Percentiles rank a stretch among this genome's conserved stretches.
Evolutionary conservation across 202 grass and related monocot genomes (phyloP).

Genomic region (Panicum virgatum): DNA sequence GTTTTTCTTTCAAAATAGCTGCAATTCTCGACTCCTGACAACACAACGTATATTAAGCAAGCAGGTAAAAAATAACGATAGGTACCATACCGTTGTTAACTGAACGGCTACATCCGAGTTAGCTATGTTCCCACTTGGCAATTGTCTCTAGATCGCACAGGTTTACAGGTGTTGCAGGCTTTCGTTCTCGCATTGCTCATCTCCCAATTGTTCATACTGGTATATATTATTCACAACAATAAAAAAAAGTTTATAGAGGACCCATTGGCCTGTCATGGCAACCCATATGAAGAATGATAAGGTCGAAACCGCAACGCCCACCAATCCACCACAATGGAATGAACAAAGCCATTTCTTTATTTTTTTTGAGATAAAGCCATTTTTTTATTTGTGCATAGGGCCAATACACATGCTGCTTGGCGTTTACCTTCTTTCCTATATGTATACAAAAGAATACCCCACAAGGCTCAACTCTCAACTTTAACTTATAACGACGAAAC

Average conservation of each 20-base stretch:
- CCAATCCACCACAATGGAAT: neutral
- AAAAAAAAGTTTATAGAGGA: neutral
- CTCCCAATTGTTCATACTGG: neutral
- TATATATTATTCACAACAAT: neutral
- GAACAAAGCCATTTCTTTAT: constrained; percentile 33
- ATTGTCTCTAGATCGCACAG: neutral
- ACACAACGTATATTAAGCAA: neutral
- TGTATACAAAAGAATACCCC: constrained; percentile 33
- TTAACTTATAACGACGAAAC: constrained; percentile 20
- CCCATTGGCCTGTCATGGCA: neutral
- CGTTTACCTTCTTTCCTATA: constrained; percentile 21
- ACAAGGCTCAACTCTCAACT: neutral
- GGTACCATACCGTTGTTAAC: no score
- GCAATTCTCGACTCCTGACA: neutral
- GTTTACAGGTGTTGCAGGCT: no score
- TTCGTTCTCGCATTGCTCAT: neutral
- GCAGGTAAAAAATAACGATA: neutral
- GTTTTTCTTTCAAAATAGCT: neutral
- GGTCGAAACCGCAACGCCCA: neutral
- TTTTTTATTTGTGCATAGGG: constrained; percentile 19
- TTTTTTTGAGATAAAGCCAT: constrained; percentile 35
- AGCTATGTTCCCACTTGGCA: neutral
- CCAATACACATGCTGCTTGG: neutral
- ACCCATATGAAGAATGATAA: neutral
- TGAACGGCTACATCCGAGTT: neutral